Evolutionary conservation across 768 basidiomycete genomes (phyloP).

Genomic region (Lactifluus pinguis): DNA sequence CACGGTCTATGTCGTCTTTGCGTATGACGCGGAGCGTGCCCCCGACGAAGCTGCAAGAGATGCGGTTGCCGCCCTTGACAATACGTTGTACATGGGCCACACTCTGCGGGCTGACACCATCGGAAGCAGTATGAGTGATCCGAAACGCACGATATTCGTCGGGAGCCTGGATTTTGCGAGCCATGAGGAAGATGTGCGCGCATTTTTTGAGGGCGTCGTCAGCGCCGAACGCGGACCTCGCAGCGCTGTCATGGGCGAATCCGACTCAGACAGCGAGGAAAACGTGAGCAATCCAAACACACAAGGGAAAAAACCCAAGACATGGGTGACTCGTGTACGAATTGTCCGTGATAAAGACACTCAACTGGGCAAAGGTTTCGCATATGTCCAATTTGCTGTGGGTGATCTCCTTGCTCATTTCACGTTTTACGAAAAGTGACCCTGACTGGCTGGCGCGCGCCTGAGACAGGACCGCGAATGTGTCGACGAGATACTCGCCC

Average conservation of each 20-base stretch:
- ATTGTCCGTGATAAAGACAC: conserved; percentile 86
- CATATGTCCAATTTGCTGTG: conserved; percentile 83
- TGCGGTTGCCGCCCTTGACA: conserved; percentile 54
- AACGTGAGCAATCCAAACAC: conserved; percentile 23
- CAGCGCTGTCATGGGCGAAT: conserved; percentile 22
- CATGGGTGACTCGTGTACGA: conserved; percentile 80
- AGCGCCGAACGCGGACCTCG: conserved; percentile 61
- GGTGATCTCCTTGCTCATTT: conserved; percentile 23
- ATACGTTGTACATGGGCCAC: conserved; percentile 64
- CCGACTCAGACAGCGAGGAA: conserved; percentile 23
- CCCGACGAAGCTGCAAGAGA: conserved; percentile 61
- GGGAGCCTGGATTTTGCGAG: conserved; percentile 90
- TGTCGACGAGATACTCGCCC: conserved; percentile 84
- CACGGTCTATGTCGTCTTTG: conserved; percentile 90
- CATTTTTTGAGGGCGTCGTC: conserved; percentile 77
- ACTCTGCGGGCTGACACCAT: conserved; percentile 74
- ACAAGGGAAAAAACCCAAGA: conserved; percentile 29
- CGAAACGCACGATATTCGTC: conserved; percentile 79
- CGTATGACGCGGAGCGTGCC: conserved; percentile 56
- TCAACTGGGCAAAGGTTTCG: conserved; percentile 92
- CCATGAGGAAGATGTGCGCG: conserved; percentile 81
- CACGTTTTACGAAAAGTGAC: background rate
- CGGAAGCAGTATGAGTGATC: conserved; percentile 44
- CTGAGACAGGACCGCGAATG: conserved; percentile 68
- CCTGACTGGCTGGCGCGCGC: background rate